Evolutionary conservation across 805 yeast genomes (phyloP), one percentile per base, ranked within the genome.

Genomic region (Saturnispora diversa): DNA sequence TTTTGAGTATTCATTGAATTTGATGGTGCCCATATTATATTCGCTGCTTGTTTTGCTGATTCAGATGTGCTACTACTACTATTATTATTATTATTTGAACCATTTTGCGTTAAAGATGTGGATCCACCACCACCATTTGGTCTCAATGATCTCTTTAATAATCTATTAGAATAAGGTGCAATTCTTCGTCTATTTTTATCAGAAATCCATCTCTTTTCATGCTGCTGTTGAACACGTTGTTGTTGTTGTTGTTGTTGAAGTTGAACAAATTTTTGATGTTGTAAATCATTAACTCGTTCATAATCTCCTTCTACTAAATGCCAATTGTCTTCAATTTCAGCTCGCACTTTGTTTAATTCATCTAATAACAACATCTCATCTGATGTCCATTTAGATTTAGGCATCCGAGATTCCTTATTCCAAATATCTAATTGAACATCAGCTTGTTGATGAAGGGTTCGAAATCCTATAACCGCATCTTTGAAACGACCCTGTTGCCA

Each of bases 371-470:
- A 62, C 3, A 61, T 40, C 46, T 74, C 80, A 43, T 74, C 78
- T 3, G 64, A 66, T 0, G 71, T 51, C 50, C 73, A 39, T 45
- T 47, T 43, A 42, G 39, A 51, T 45, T 49, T 59, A 24, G 9
- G 12, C 3, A 7, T 12, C 45, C 23, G 54, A 53, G 52, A 54
- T 56, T 44, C 58, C 56, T 72, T 61, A 52, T 80, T 69, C 49
- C 81, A 49, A 40, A 56, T 44, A 16, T 78, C 84, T 31, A 80
- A 59, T 49, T 74, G 74, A 53, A 65, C 73, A 35, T 75, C 65
- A 2, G 78, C 66, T 35, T 73, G 33, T 10, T 39, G 37, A n/a
- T 33, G 38, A 9, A 39, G 36, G 7, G 33, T 21, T 10, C 38
- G 24, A 17, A 39, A 39, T 3, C 34, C 37, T 11, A 16, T 5